Base-by-base conservation (phyloP, 2,329 filamentous ascomycete genomes). In the Exophiala spinifera region DNA sequence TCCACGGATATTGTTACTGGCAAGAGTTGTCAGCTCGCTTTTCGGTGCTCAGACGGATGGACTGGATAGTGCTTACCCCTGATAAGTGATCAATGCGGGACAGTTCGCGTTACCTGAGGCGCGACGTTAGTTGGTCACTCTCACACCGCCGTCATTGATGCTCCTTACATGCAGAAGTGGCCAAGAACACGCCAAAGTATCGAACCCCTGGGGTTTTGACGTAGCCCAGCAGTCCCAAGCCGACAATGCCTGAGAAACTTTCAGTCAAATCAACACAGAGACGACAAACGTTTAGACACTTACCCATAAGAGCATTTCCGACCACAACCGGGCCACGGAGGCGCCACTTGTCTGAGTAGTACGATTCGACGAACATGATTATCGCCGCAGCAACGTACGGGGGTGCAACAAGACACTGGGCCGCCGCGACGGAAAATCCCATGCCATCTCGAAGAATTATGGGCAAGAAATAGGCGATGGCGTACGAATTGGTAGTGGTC, bases 391-490 rank as follows among this genome's bases (percentile, higher is more conserved):
- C 80, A 28, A 73, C 80, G 65, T 86, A 89, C 5, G 86, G 85
- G 0, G 86, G 86, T 0, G 88, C 87, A 5, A 86, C 79, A 4
- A 91, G 81, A 66, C 86, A 89, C 70, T 90, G 87, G 0, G 87
- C 76, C 47, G 75, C 75, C 4, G 78, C 85, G 3, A 85, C 75
- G 44, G 69, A 74, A 74, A 89, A 91, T 11, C 81, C 79, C 75
- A 91, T 81, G 19, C 79, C 79, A 21, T 71, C 62, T 7, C 67
- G 66, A 3, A 95, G 82, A 62, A 94, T 88, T 64, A 91, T 82
- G 6, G 89, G 88, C 5, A 92, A 72, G 66, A 91, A 91, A 69
- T 88, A 92, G 2, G 88, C 86, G 7, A 94, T 79, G 0, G 88
- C 83, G 66, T 94, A 94, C 19, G 80, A 80, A 48, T 88, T 81